Evolutionary conservation across 805 yeast species (phyloP).

Genomic region (Candida suzukii): DNA sequence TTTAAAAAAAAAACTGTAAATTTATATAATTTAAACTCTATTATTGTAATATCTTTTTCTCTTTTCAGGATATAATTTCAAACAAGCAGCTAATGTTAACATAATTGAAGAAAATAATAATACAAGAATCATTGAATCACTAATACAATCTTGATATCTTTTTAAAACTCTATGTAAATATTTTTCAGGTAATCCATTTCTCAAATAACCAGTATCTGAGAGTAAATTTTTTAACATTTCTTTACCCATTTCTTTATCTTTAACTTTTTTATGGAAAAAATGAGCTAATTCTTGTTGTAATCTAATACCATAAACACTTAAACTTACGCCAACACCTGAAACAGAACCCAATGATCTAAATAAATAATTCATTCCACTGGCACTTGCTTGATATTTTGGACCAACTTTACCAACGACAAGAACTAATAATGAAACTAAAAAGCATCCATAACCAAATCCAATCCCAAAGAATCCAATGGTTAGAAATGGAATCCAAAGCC

Average conservation of each 20-base stretch:
- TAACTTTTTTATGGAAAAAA: slow-evolving; percentile 19
- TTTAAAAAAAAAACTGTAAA: not conserved
- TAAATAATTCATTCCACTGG: slow-evolving; percentile 41
- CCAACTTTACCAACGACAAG: slow-evolving; percentile 39
- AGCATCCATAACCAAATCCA: slow-evolving; percentile 35
- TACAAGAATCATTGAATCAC: slow-evolving; percentile 18
- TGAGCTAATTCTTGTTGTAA: slow-evolving; percentile 23
- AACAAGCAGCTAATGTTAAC: slow-evolving; percentile 13
- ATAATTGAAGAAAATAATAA: slow-evolving; percentile 19
- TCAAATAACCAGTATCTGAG: slow-evolving; percentile 18
- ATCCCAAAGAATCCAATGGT: slow-evolving; percentile 21
- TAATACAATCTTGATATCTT: slow-evolving; percentile 19
- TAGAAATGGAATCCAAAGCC: slow-evolving; percentile 23
- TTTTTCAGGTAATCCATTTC: slow-evolving; percentile 21
- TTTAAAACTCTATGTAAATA: slow-evolving; percentile 21
- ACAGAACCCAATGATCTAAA: slow-evolving; percentile 44
- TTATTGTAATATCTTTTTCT: not conserved
- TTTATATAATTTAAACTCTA: not conserved
- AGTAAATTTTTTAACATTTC: slow-evolving; percentile 14
- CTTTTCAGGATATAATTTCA: slow-evolving; percentile 12
- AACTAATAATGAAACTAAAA: slow-evolving; percentile 30
- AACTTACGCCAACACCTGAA: slow-evolving; percentile 36
- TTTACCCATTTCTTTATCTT: slow-evolving; percentile 16
- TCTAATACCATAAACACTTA: slow-evolving; percentile 29
- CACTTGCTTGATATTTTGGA: slow-evolving; percentile 37